Base-by-base conservation (phyloP, 371 early-diverging fungal species). In the Batkoa obscura region DNA sequence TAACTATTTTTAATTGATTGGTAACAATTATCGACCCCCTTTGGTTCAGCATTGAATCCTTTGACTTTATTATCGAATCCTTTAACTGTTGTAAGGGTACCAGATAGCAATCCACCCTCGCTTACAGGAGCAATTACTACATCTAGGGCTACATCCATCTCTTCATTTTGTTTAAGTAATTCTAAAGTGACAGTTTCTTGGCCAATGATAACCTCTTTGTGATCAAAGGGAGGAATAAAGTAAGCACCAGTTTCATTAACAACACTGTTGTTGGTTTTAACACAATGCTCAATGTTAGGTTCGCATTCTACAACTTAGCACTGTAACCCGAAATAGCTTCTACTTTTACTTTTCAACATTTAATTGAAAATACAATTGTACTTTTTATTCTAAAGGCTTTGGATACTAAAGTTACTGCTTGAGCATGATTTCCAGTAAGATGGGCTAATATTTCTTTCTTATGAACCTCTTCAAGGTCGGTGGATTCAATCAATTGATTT, bases 121-220 rank as follows among this genome's bases (percentile, higher is more conserved):
- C 96, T 94, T 10, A 90, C 80, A 30, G 81, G 79, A 31, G 84
- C 74, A 64, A 90, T 94, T 60, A 95, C 82, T 45, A 86, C 84
- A 33, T 86, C 78, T 56, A 92, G 80, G 13, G 48, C 46, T 2
- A 33, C 47, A 1, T 60, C 60, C 34, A 64, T 61, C 3, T 61
- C 54, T n/a, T 41, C 35, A 1, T 64, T 62, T 59, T 80, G 79
- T 49, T 83, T 74, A 2, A 67, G 62, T 36, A 72, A 43, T 72
- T 96, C 96, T 62, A 93, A 75, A 35, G 80, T 94, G 50, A 90
- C 79, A 5, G 96, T 96, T 33, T 94, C 96, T 68, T 96, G 96
- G 5, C 96, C 94, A 17, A 93, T 94, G 68, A 96, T 96, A 33
- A 94, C 90, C 63, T 85, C 82, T 1, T 94, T 92, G 61, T 94